Conservation (phyloP, 2,329 filamentous ascomycete species). For the Monilinia aucupariae region DNA sequence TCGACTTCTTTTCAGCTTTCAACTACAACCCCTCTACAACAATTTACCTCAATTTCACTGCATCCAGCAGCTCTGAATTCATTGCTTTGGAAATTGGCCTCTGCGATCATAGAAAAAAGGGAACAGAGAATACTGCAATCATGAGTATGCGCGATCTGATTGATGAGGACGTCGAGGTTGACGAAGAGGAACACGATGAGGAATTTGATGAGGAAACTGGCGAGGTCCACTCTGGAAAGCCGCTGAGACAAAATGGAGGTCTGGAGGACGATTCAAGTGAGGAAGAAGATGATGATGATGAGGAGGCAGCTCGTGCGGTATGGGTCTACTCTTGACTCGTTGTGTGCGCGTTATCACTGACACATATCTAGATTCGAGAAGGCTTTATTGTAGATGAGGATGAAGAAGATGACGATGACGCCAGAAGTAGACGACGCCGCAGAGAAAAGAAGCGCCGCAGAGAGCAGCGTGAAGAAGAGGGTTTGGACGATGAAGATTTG, state of each 20-base stretch:
- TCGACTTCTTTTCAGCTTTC: slow-evolving; percentile 4
- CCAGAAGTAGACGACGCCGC: slow-evolving; percentile 50
- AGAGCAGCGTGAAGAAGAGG: slow-evolving; percentile 77
- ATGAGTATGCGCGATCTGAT: slow-evolving; percentile 76
- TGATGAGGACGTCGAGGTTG: slow-evolving; percentile 78
- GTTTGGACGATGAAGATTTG: slow-evolving; percentile 89
- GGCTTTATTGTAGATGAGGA: slow-evolving; percentile 95
- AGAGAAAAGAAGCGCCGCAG: slow-evolving; percentile 71
- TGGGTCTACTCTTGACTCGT: slow-evolving; percentile 16
- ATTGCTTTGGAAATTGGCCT: background rate
- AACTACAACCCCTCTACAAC: background rate
- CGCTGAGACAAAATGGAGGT: slow-evolving; percentile 38
- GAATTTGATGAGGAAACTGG: slow-evolving; percentile 74
- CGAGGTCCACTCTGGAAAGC: slow-evolving; percentile 41
- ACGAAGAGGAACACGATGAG: slow-evolving; percentile 78
- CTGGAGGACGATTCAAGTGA: slow-evolving; percentile 76
- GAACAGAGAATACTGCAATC: slow-evolving; percentile 33
- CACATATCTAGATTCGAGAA: slow-evolving; percentile 64
- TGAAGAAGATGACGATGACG: slow-evolving; percentile 64
- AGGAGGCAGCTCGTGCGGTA: slow-evolving; percentile 75
- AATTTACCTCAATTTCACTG: background rate
- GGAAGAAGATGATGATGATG: slow-evolving; percentile 87
- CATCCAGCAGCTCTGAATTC: background rate
- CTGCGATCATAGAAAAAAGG: slow-evolving; percentile 3
- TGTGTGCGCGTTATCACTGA: slow-evolving; percentile 21